Percentiles rank a stretch among this genome's conserved stretches.
Conservation (phyloP, 345 rosid species). For the Gossypium stocksii region DNA sequence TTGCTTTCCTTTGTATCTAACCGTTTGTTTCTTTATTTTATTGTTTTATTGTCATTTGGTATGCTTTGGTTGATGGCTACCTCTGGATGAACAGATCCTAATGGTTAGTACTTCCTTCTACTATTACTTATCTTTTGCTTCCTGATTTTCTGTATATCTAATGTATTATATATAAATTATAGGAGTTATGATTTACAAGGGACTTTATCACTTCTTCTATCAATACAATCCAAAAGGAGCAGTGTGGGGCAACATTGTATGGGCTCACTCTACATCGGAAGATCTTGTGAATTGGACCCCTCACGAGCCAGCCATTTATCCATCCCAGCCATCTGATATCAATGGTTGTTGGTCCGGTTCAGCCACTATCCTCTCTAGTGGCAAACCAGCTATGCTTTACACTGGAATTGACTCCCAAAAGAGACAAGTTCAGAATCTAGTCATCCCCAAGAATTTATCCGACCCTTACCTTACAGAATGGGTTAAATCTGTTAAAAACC, state of each 20-base stretch:
- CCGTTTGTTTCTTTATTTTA: constrained; percentile 4
- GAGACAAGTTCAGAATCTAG: constrained; percentile 58
- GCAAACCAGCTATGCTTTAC: constrained; percentile 58
- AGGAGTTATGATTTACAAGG: constrained; percentile 72
- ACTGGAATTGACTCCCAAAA: constrained; percentile 46
- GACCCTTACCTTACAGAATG: constrained; percentile 66
- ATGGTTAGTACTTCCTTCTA: constrained; percentile 41
- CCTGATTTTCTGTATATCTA: background rate
- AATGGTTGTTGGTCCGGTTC: constrained; percentile 82
- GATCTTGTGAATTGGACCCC: constrained; percentile 70
- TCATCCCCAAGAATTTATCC: constrained; percentile 47
- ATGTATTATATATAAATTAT: background rate
- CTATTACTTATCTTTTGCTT: background rate
- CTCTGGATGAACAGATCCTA: constrained; percentile 53
- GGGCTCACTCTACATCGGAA: constrained; percentile 80
- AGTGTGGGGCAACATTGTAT: constrained; percentile 68
- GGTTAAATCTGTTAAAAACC: constrained; percentile 54
- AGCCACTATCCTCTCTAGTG: constrained; percentile 44
- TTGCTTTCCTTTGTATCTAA: constrained; percentile 2
- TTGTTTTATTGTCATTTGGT: background rate
- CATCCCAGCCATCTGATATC: constrained; percentile 49
- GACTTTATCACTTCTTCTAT: constrained; percentile 67
- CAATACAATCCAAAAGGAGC: constrained; percentile 71
- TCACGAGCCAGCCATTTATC: constrained; percentile 49
- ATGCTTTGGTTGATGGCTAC: constrained; percentile 15